Base-by-base conservation (phyloP, 2,329 filamentous ascomycete species). In the Phialophora macrospora region DNA sequence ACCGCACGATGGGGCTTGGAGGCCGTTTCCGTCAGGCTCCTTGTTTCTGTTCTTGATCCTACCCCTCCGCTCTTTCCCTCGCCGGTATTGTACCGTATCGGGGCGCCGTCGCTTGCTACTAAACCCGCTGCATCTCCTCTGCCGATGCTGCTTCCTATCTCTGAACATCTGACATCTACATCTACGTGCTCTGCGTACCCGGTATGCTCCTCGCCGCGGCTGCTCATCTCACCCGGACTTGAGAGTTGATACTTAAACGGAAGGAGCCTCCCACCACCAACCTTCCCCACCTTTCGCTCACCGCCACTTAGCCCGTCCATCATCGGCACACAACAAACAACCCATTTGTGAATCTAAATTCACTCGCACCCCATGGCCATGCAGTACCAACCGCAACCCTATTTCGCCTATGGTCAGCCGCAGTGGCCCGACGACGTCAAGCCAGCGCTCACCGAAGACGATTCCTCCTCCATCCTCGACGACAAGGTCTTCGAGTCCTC, bases 381-480 rank as follows among this genome's bases (percentile, higher is more conserved):
- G 68, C 77, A 77, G 72, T 82, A 80, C 74, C 77, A 77, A 67
- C 78, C 80, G 71, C 75, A 75, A 59, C 69, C 72, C 62, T 75
- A 75, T 56, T 80, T 77, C 68, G 76, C 78, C 70, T 81, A 81
- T 70, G 77, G 77, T 70, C 78, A 78, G 68, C 75, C 78, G 64
- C 76, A 79, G 28, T 78, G 79, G 65, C 73, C 77, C 55, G 74
- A 81, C 68, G 78, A 81, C 66, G 71, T 79, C 65, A 80, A 80
- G 69, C 73, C 76, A 48, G 72, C 75, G 57, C 77, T 77, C 66
- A 72, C 76, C 49, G 80, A 81, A 73, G 80, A 81, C 72, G 83
- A 84, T 73, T 82, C 85, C 74, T 83, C 84, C 79, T 81, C 80
- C 71, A 77, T 81, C 66, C 74, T 82, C 61, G 80, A 83, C 70